Conservation (phyloP, 768 basidiomycete species). For the Psilocybe sp. region DNA sequence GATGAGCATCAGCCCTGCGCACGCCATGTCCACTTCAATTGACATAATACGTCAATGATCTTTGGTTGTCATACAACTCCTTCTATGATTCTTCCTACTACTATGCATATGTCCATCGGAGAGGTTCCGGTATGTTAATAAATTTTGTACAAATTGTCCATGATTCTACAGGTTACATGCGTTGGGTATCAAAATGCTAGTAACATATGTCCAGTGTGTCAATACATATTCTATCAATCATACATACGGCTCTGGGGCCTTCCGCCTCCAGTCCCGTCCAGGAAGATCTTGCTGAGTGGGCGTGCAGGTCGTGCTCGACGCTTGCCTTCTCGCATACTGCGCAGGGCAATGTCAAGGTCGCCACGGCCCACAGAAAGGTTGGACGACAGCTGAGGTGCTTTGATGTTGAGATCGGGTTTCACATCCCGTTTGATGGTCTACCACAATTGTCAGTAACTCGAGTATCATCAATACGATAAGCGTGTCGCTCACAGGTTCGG, state of each 20-base stretch:
- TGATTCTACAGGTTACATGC: too few species aligned
- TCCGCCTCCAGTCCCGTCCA: constrained; percentile 43
- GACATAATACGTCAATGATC: constrained; percentile 7
- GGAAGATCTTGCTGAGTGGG: constrained; percentile 77
- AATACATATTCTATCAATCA: not conserved
- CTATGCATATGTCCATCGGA: not conserved
- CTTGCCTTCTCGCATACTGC: constrained; percentile 71
- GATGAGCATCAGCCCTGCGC: constrained; percentile 80
- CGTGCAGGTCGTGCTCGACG: constrained; percentile 46
- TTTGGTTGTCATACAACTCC: not conserved
- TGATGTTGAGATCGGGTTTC: constrained; percentile 28
- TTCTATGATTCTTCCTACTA: not conserved
- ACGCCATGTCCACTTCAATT: constrained; percentile 16
- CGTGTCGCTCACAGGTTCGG: constrained; percentile 12
- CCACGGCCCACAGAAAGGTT: constrained; percentile 67
- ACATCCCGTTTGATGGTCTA: constrained; percentile 19
- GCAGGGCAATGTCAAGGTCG: constrained; percentile 81
- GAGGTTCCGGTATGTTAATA: too few species aligned
- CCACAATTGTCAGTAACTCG: constrained; percentile 42
- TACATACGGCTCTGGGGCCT: constrained; percentile 14
- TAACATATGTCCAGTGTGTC: too few species aligned
- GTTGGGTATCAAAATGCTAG: too few species aligned
- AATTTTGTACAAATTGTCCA: too few species aligned
- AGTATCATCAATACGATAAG: constrained; percentile 6
- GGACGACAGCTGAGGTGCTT: constrained; percentile 32